Percentiles rank a stretch among this genome's conserved stretches.
Conservation (phyloP, 2,329 filamentous ascomycete genomes). For the Diaporthe citriasiana region DNA sequence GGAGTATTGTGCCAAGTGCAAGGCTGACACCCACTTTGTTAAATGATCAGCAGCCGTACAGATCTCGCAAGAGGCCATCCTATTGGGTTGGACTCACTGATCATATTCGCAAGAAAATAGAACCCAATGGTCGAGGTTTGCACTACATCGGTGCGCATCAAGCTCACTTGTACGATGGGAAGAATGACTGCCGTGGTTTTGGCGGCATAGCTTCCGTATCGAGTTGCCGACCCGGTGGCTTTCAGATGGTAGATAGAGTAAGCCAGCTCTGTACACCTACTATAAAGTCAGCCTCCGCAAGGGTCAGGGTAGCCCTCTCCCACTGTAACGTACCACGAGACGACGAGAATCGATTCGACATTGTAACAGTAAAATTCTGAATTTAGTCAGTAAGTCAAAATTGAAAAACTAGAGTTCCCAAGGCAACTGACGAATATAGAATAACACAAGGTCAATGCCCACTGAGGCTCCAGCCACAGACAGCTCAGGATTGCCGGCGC, state of each 20-base stretch:
- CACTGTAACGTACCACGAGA: conserved; percentile 58
- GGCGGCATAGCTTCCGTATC: conserved; percentile 47
- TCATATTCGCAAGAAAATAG: conserved; percentile 54
- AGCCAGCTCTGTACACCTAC: conserved; percentile 55
- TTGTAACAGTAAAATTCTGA: conserved; percentile 66
- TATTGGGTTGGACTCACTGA: conserved; percentile 50
- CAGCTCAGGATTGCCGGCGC: conserved; percentile 56
- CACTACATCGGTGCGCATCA: conserved; percentile 50
- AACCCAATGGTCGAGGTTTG: conserved; percentile 49
- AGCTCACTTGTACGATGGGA: conserved; percentile 52
- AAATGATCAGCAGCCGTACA: background rate
- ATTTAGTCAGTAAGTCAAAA: conserved; percentile 38
- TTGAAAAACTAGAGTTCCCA: no score
- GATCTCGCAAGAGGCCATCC: no score
- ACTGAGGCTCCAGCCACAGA: conserved; percentile 58
- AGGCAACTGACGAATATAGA: conserved; percentile 60
- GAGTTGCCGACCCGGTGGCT: conserved; percentile 41
- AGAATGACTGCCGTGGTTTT: conserved; percentile 55
- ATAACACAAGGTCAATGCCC: conserved; percentile 59
- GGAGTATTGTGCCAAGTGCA: conserved; percentile 52
- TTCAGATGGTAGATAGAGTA: conserved; percentile 53
- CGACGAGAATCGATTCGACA: conserved; percentile 60
- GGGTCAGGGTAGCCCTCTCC: background rate
- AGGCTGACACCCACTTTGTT: conserved; percentile 56
- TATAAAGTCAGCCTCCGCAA: background rate